These are phyloP conservation scores for Theobroma grandiflorum DNA, from an alignment of 441 rosid genomes.

Conservation along the genomic window DNA sequence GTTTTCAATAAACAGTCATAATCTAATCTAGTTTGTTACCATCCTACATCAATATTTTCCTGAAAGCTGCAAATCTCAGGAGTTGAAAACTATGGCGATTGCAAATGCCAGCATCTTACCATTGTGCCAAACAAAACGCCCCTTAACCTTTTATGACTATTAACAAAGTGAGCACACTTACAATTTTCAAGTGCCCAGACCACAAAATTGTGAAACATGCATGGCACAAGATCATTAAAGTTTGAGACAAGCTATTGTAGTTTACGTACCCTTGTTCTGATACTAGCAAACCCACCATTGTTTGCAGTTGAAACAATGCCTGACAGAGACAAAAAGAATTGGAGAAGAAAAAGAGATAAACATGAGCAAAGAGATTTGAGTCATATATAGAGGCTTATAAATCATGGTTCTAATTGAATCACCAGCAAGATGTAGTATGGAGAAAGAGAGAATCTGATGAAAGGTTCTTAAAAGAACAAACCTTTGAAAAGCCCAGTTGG, in stretches of 20 bases:
- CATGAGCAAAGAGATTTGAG: background rate
- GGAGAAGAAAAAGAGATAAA: background rate
- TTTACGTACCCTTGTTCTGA: constrained; percentile 71
- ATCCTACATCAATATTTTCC: background rate
- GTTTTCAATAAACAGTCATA: background rate
- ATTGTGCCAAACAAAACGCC: background rate
- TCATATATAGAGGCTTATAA: background rate
- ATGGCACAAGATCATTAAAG: background rate
- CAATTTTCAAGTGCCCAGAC: background rate
- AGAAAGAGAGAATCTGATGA: background rate
- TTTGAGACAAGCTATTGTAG: constrained; percentile 22
- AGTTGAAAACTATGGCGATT: background rate
- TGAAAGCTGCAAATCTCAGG: background rate
- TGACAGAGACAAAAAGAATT: constrained; percentile 34
- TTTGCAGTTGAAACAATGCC: constrained; percentile 88
- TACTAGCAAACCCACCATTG: constrained; percentile 92
- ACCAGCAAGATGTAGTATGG: background rate
- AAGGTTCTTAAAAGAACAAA: constrained; percentile 36
- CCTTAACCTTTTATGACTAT: background rate
- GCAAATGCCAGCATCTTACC: background rate
- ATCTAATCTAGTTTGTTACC: background rate
- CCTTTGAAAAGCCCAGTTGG: constrained; percentile 84
- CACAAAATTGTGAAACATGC: constrained; percentile 6
- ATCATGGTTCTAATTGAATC: background rate
- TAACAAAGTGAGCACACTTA: background rate